Percentiles rank a stretch among this genome's conserved stretches.
Conservation (phyloP, 31 red algal genomes). For the Asparagopsis taxiformis region DNA sequence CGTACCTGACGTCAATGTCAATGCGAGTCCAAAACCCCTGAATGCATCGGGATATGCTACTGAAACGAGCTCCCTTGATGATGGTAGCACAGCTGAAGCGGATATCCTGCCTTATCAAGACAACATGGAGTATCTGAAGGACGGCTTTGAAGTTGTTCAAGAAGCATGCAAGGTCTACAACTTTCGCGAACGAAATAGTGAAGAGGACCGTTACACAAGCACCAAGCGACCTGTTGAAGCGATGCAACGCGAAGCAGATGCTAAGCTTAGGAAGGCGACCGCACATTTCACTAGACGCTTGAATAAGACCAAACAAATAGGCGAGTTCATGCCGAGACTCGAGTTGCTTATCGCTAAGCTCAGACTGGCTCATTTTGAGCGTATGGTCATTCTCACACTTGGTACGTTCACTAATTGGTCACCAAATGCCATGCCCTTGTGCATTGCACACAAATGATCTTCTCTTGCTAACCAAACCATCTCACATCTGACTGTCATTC, state of each 20-base stretch:
- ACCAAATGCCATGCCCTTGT: not conserved
- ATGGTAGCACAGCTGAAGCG: constrained; percentile 1
- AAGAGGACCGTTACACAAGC: constrained; percentile 60
- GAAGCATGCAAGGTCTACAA: constrained; percentile 72
- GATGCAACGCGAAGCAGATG: constrained; percentile 44
- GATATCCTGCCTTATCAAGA: constrained; percentile 37
- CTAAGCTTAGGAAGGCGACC: constrained; percentile 43
- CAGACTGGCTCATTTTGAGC: constrained; percentile 49
- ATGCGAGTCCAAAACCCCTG: not conserved
- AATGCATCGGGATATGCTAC: constrained; percentile 5
- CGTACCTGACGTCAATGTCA: not conserved
- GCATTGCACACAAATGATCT: too few species aligned
- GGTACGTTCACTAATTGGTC: constrained; percentile 17
- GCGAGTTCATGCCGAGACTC: constrained; percentile 35
- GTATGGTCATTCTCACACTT: constrained; percentile 61
- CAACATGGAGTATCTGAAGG: constrained; percentile 68
- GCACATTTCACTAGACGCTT: constrained; percentile 29
- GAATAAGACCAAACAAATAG: constrained; percentile 17
- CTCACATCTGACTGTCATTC: not conserved
- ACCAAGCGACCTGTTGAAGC: constrained; percentile 66
- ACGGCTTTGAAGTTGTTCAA: constrained; percentile 59
- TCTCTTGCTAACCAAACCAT: constrained; percentile 12
- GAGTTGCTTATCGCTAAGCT: constrained; percentile 54
- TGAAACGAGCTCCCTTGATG: constrained; percentile 2
- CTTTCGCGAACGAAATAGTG: constrained; percentile 53